phyloP scores from a whole-genome alignment of 305 asterid species.

The Solanum aculeatissimum region DNA sequence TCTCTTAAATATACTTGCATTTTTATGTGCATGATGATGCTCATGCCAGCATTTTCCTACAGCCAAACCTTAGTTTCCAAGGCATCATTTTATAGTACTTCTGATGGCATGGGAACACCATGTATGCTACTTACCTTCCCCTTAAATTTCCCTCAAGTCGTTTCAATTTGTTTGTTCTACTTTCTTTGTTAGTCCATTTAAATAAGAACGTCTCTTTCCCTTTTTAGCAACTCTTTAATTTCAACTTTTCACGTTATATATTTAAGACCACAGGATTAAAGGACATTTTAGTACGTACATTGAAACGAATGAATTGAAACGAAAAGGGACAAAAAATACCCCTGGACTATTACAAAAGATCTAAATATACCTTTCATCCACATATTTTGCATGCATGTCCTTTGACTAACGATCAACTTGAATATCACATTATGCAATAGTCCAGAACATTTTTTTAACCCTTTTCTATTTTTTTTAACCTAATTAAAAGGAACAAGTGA shows the following conservation, averaged over 20 bases:
- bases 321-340: background rate
- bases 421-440: background rate
- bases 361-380: background rate
- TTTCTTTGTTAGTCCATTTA: too few species aligned
- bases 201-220: too few species aligned
- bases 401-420: background rate
- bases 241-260: too few species aligned
- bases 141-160: background rate
- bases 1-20: background rate
- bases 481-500: background rate
- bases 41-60: background rate
- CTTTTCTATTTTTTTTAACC: background rate
- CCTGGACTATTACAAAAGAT: background rate
- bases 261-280: too few species aligned
- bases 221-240: too few species aligned
- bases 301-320: too few species aligned
- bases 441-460: background rate
- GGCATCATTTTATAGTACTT: background rate
- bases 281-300: too few species aligned
- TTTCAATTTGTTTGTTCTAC: too few species aligned
- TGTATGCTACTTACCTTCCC: background rate
- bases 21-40: background rate
- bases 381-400: background rate
- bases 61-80: background rate
- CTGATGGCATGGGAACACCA: slow-evolving; percentile 2